phyloP scores from a whole-genome alignment of 495 filamentous ascomycete genomes.

The Clohesyomyces aquaticus region DNA sequence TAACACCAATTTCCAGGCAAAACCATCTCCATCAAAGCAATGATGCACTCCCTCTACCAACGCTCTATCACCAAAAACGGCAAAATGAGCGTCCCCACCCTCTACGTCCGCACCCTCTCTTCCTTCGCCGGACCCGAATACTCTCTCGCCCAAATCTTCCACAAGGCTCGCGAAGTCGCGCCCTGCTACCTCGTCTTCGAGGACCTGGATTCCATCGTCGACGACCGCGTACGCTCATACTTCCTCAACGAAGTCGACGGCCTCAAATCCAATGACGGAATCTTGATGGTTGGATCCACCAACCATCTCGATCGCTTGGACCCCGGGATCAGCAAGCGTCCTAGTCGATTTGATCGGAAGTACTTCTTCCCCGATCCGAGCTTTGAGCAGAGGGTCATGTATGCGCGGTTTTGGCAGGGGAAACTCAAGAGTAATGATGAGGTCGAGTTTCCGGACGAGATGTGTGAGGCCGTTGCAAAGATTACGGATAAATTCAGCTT shows the following conservation, averaged over 20 bases:
- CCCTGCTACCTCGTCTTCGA: constrained; percentile 52
- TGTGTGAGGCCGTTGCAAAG: constrained; percentile 46
- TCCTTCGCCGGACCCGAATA: constrained; percentile 46
- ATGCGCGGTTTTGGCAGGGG: constrained; percentile 48
- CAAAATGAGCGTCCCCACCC: constrained; percentile 44
- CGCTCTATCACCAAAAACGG: constrained; percentile 27
- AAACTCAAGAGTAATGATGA: constrained; percentile 47
- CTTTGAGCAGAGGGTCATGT: constrained; percentile 41
- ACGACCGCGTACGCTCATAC: constrained; percentile 46
- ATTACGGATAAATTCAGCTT: constrained; percentile 49
- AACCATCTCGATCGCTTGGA: constrained; percentile 51
- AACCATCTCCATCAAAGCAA: constrained; percentile 49
- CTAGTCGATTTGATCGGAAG: constrained; percentile 49
- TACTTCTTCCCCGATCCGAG: constrained; percentile 48
- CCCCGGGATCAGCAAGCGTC: constrained; percentile 49
- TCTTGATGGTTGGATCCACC: constrained; percentile 51
- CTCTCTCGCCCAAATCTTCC: constrained; percentile 46
- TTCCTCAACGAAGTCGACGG: constrained; percentile 52
- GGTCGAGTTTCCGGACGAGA: constrained; percentile 47
- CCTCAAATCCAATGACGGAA: constrained; percentile 48
- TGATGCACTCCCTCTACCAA: constrained; percentile 48
- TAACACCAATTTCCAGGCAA: no score
- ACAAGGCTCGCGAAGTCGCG: constrained; percentile 45
- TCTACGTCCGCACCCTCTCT: constrained; percentile 47
- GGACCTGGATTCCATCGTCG: constrained; percentile 49